Conservation (phyloP, 805 yeast species). For the Kodamaea sagamina region DNA sequence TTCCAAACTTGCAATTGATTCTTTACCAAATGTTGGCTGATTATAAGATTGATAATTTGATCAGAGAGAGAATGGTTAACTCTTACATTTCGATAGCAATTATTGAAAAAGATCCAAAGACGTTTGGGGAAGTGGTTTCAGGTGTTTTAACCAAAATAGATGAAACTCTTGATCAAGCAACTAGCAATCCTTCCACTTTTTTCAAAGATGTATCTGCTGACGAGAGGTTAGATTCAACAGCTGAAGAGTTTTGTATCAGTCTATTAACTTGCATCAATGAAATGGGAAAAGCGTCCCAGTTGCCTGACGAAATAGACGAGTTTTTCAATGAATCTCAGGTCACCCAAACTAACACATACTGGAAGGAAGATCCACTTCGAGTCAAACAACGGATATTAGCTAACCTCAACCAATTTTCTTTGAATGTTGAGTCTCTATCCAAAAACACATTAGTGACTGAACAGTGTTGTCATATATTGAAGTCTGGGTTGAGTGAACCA, state of each 20-base stretch:
- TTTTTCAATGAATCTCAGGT: conserved; percentile 36
- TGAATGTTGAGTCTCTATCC: conserved; percentile 37
- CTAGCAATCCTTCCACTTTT: conserved; percentile 15
- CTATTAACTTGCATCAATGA: conserved; percentile 65
- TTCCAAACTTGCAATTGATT: conserved; percentile 52
- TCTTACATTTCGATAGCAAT: conserved; percentile 66
- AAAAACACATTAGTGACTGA: conserved; percentile 58
- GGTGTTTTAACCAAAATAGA: conserved; percentile 25
- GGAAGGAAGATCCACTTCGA: conserved; percentile 50
- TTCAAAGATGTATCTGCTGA: conserved; percentile 1
- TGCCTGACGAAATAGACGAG: conserved; percentile 54
- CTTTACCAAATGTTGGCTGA: conserved; percentile 50
- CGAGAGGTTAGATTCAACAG: conserved; percentile 17
- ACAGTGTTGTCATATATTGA: conserved; percentile 61
- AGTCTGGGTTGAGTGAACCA: conserved; percentile 62
- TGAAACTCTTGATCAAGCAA: conserved; percentile 4
- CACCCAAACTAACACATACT: conserved; percentile 34
- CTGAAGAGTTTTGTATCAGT: conserved; percentile 53
- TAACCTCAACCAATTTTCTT: conserved; percentile 45
- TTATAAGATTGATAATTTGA: conserved; percentile 40
- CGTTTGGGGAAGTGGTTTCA: conserved; percentile 25
- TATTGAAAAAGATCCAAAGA: conserved; percentile 47
- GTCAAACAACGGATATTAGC: conserved; percentile 46
- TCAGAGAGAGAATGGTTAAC: conserved; percentile 60
- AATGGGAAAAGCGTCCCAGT: conserved; percentile 67